Base-by-base conservation (phyloP, 139 green algal species). In the Bryopsis sp. region DNA sequence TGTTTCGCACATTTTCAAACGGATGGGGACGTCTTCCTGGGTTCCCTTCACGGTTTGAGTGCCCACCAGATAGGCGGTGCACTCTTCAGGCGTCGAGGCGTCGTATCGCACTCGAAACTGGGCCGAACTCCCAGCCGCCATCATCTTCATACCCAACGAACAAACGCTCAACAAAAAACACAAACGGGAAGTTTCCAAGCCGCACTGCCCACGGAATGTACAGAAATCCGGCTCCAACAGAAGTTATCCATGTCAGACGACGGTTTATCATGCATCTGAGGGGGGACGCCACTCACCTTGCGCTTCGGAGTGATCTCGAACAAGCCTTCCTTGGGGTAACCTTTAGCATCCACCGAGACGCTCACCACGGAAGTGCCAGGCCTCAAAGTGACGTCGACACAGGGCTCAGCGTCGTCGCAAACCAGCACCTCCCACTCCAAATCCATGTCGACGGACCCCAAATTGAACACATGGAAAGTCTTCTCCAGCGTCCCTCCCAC, bases 401-500 rank as follows among this genome's bases (percentile, higher is more conserved):
- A 11, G 15, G 43, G 43, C 19, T 19, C 15, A 11, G 11, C 15
- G 15, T 54, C 43, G 43, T 54, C 43, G 19, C 43, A 54, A 11
- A 26, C 15, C 43, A 54, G 11, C 15, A 19, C 19, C 43, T 54
- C 15, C 43, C 43, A 54, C 43, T 54, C 19, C 15, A 54, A 19
- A 11, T 54, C 43, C 43, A 54, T 54, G 43, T 54, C 43, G 15
- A 54, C 43, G 15, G 43, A 54, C 43, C 43, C 43, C 43, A 54
- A 54, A 19, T 54, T 54, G 19, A 54, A 54, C 43, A 54, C 43
- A 11, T 54, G 43, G 43, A 54, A 54, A 19, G 15, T 26, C 43
- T 54, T 54, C 43, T 54, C 43, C 43, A 54, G 43, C 43, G 15
- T 54, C 15, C 43, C 43, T 54, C 43, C 43, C 43, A 54, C 43